A percentile compares a stretch with the other conserved stretches of the same genome.
These are phyloP conservation scores for Ustilaginoidea virens DNA, from an alignment of 2,329 filamentous ascomycete genomes.

Conservation along the genomic window DNA sequence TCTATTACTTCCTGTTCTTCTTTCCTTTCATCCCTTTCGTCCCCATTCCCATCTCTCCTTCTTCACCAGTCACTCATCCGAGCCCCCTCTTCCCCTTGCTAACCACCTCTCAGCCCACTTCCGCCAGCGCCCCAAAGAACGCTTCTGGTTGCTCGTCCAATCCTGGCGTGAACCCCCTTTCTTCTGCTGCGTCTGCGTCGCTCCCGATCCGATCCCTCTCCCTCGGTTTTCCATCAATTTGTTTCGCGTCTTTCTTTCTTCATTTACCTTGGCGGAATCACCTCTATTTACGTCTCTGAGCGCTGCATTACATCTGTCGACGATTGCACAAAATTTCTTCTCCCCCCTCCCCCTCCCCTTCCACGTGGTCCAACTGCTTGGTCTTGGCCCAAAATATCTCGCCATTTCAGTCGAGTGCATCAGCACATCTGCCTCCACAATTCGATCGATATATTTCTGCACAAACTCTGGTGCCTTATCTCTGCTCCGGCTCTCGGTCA, in stretches of 20 bases:
- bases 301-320: conserved; percentile 11
- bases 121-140: conserved; percentile 9
- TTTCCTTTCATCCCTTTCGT: conserved; percentile 13
- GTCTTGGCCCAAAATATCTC: conserved; percentile 10
- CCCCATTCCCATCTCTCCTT: conserved; percentile 12
- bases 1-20: conserved; percentile 9
- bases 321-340: too few relatives aligned
- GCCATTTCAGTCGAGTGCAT: too few relatives aligned
- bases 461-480: too few relatives aligned
- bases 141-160: conserved; percentile 5
- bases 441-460: too few relatives aligned
- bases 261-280: conserved; percentile 8
- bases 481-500: too few relatives aligned
- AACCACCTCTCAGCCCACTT: conserved; percentile 10
- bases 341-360: too few relatives aligned
- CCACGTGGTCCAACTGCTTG: conserved; percentile 9
- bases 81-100: conserved; percentile 12
- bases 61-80: conserved; percentile 8
- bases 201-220: conserved; percentile 8
- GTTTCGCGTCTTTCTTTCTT: conserved; percentile 8
- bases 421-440: too few relatives aligned
- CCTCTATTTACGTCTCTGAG: conserved; percentile 7
- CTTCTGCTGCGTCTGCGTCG: conserved; percentile 13
- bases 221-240: conserved; percentile 3
- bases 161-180: conserved; percentile 15